phyloP scores from a whole-genome alignment of 768 basidiomycete genomes.

The Lentinula raphanica region DNA sequence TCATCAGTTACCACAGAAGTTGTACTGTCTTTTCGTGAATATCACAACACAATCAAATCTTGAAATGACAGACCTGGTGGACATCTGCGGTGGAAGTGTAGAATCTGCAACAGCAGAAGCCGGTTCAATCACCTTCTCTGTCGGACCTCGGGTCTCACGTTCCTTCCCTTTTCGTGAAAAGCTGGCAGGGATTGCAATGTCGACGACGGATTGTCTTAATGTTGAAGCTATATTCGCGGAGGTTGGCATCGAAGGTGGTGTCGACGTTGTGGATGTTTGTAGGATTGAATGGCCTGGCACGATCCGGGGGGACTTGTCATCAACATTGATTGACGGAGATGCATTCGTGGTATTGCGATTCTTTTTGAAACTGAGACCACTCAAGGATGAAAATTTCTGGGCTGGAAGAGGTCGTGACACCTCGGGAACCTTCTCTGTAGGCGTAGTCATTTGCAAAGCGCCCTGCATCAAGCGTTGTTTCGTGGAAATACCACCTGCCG shows the following conservation, averaged over 20 bases:
- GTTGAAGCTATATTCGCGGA: not conserved
- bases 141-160: not conserved
- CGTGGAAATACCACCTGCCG: slow-evolving; percentile 29
- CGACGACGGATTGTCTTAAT: not conserved
- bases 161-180: not conserved
- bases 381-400: slow-evolving; percentile 10
- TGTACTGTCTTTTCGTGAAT: not conserved
- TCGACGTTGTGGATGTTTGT: too few relatives aligned
- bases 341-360: slow-evolving; percentile 7
- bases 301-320: not conserved
- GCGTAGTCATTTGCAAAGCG: slow-evolving; percentile 16
- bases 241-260: not conserved
- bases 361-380: slow-evolving; percentile 29
- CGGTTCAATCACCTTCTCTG: not conserved
- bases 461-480: slow-evolving; percentile 30
- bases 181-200: not conserved
- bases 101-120: not conserved
- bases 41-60: not conserved
- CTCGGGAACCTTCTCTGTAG: slow-evolving; percentile 14
- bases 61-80: not conserved
- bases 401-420: not conserved
- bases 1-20: not conserved
- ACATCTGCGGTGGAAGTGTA: not conserved
- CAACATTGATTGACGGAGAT: not conserved
- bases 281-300: not conserved